Evolutionary conservation across 306 rosid genomes (phyloP), one percentile per base, ranked within the genome.

Genomic region (Acacia acuminata): DNA sequence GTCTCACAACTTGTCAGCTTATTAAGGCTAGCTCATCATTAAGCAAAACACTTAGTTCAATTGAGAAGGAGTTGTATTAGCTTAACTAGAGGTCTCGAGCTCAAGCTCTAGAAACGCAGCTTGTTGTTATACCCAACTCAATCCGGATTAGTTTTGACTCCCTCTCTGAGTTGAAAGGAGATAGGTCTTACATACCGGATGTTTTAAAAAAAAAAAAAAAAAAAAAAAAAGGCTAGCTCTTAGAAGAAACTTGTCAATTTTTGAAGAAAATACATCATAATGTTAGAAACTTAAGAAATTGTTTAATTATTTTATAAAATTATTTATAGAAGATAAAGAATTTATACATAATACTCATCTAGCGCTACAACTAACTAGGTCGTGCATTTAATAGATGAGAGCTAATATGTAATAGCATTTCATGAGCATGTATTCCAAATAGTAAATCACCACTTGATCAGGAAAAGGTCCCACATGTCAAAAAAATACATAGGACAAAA

Each of bases 391-490:
- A 27, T 0, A 10, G 8, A 43, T 43, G 13, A 43, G 2, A 43
- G 15, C 50, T 32, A 40, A 50, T 51, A 17, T 8, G 24, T 22
- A 61, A 27, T 30, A 24, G 67, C 9, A 68, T 38, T 82, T 78
- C 82, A 75, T 58, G n/a, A 58, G 53, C 58, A 11, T 74, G 45
- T 22, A 24, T 72, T 30, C 79, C 69, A 27, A 5, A 63, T 13
- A 63, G 40, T 27, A 30, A 30, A 13, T 64, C 70, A 77, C 82
- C 79, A 84, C 71, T 75, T 75, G 32, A 76, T 24, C 55, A 56
- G 70, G 30, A 67, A 67, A 81, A 60, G 71, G 86, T 53, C 85
- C 82, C 53, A 22, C 81, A 20, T 27, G 68, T 71, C 84, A 82
- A 75, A 78, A 65, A 43, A 63, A 56, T 67, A 38, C 7, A 38